phyloP scores from a whole-genome alignment of 768 basidiomycete genomes.

The Gloeophyllum trabeum region DNA sequence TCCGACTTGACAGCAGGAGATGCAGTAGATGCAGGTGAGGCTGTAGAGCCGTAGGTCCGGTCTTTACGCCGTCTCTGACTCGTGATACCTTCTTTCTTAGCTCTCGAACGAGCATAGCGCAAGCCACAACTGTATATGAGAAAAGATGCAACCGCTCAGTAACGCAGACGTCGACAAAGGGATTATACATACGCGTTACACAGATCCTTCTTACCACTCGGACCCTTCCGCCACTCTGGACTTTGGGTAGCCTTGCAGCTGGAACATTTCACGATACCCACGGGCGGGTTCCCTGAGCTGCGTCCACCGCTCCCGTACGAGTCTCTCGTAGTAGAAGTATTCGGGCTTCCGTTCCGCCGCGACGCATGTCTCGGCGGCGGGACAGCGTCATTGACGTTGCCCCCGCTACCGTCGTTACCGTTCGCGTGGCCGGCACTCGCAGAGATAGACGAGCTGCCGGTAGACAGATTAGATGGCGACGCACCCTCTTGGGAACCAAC shows the following conservation, averaged over 20 bases:
- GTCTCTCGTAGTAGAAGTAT: slow-evolving; percentile 40
- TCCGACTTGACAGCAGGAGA: neutral
- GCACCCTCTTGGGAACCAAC: neutral
- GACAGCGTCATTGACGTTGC: slow-evolving; percentile 29
- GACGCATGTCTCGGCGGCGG: slow-evolving; percentile 43
- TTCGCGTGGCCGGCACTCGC: neutral
- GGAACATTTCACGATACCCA: slow-evolving; percentile 61
- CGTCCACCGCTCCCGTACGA: slow-evolving; percentile 32
- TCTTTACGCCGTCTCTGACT: slow-evolving; percentile 47
- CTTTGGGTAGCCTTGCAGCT: slow-evolving; percentile 76
- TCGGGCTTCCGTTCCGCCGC: slow-evolving; percentile 13
- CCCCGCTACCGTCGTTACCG: slow-evolving; percentile 10
- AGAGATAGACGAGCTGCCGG: neutral
- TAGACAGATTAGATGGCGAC: neutral
- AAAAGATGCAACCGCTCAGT: slow-evolving; percentile 10
- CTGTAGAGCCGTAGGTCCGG: neutral
- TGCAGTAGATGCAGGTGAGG: neutral
- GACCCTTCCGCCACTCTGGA: slow-evolving; percentile 89
- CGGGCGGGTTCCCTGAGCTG: slow-evolving; percentile 52
- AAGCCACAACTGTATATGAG: slow-evolving; percentile 56
- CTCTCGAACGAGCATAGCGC: slow-evolving; percentile 77
- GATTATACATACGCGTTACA: slow-evolving; percentile 74
- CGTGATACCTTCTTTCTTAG: slow-evolving; percentile 72
- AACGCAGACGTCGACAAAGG: slow-evolving; percentile 4
- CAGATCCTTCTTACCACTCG: slow-evolving; percentile 82